A percentile compares a stretch with the other conserved stretches of the same genome.
These are phyloP conservation scores for Kokia cookei DNA, from an alignment of 441 rosid species.

Conservation along the genomic window DNA sequence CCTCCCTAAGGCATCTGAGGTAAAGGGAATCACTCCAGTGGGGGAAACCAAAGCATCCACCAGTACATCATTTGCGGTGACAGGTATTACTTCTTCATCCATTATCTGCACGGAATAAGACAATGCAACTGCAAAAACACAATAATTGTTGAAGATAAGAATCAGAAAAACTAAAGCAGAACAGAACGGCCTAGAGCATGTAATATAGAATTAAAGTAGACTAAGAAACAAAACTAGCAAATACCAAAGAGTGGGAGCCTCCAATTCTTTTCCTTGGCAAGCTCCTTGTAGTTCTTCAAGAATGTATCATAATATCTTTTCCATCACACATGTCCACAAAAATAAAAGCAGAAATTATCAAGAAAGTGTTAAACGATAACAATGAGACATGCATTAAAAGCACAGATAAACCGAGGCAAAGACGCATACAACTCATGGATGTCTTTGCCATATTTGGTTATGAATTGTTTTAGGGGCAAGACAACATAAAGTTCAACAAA, in stretches of 20 bases:
- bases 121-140: conserved; percentile 58
- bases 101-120: conserved; percentile 75
- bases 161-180: background rate
- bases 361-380: background rate
- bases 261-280: conserved; percentile 65
- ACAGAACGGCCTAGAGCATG: background rate
- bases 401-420: background rate
- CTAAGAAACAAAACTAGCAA: background rate
- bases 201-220: background rate
- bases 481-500: background rate
- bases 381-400: background rate
- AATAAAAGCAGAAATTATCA: conserved; percentile 5
- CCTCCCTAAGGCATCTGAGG: conserved; percentile 31
- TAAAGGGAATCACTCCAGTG: conserved; percentile 57
- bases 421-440: background rate
- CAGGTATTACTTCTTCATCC: conserved; percentile 57
- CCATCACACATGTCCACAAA: conserved; percentile 14
- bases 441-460: background rate
- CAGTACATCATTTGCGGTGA: conserved; percentile 49
- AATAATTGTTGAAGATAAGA: background rate
- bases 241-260: conserved; percentile 66
- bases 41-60: conserved; percentile 77
- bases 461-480: background rate
- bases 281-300: conserved; percentile 58
- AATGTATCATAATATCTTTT: conserved; percentile 82